Evolutionary conservation across 1,284 basidiomycete genomes (phyloP).

Genomic region (Coniophora puteana): DNA sequence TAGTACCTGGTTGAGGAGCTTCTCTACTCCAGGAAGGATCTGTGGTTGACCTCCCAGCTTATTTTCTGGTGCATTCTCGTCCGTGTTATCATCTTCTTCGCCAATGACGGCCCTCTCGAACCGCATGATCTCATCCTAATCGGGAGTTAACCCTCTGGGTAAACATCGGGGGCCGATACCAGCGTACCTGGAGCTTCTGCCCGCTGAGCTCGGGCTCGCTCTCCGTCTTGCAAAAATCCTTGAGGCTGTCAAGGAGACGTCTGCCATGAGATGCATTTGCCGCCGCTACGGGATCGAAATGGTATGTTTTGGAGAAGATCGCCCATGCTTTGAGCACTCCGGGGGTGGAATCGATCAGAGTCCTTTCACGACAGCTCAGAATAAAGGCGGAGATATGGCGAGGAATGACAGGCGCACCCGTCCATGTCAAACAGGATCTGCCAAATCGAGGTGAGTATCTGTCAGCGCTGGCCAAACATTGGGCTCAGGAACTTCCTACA

Average conservation of each 20-base stretch:
- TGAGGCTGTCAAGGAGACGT: slow-evolving; percentile 67
- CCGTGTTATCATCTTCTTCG: no score
- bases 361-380: slow-evolving; percentile 34
- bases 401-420: slow-evolving; percentile 39
- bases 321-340: slow-evolving; percentile 64
- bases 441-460: slow-evolving; percentile 11
- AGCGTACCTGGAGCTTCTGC: slow-evolving; percentile 1
- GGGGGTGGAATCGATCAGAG: slow-evolving; percentile 69
- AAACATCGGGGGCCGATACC: neutral
- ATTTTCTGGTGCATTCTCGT: no score
- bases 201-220: slow-evolving; percentile 48
- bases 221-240: slow-evolving; percentile 62
- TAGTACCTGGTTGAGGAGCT: slow-evolving; percentile 45
- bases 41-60: slow-evolving; percentile 55
- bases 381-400: slow-evolving; percentile 4
- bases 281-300: slow-evolving; percentile 45
- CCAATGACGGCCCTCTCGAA: slow-evolving; percentile 67
- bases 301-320: slow-evolving; percentile 51
- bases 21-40: slow-evolving; percentile 49
- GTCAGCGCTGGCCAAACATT: neutral
- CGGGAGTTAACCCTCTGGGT: slow-evolving; percentile 1
- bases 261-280: slow-evolving; percentile 68
- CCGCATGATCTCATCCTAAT: slow-evolving; percentile 54
- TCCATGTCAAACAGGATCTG: slow-evolving; percentile 71
- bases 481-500: slow-evolving; percentile 12